Conservation (phyloP, 1,284 basidiomycete genomes). For the Microstroma glucosiphilum region DNA sequence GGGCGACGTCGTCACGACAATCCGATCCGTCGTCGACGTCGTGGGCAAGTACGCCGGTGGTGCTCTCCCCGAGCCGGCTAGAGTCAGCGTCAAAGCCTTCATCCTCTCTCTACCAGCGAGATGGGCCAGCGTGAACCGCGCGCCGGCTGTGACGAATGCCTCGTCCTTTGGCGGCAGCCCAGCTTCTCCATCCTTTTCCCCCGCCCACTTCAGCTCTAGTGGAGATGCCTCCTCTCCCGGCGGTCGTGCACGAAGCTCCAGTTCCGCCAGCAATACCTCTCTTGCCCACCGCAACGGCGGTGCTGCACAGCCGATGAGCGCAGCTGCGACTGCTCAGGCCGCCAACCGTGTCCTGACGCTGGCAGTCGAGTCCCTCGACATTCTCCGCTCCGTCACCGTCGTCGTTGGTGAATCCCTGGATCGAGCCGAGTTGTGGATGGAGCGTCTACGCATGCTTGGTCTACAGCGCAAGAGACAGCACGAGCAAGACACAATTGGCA, state of each 20-base stretch:
- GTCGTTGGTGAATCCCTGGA: slow-evolving; percentile 83
- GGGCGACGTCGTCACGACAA: slow-evolving; percentile 73
- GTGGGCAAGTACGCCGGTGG: slow-evolving; percentile 77
- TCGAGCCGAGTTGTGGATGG: slow-evolving; percentile 72
- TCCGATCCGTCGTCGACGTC: slow-evolving; percentile 80
- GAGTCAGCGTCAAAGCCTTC: slow-evolving; percentile 68
- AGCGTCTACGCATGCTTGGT: slow-evolving; percentile 38
- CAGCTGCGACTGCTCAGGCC: slow-evolving; percentile 55
- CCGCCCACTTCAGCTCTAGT: slow-evolving; percentile 23
- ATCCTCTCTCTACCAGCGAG: slow-evolving; percentile 73
- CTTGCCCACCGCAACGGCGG: slow-evolving; percentile 9
- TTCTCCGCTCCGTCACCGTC: slow-evolving; percentile 76
- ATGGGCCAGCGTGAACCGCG: slow-evolving; percentile 58
- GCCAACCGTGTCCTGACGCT: slow-evolving; percentile 75
- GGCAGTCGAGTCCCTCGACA: slow-evolving; percentile 82
- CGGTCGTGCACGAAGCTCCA: slow-evolving; percentile 12
- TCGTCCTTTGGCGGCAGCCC: slow-evolving; percentile 37
- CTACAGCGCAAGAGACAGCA: slow-evolving; percentile 39
- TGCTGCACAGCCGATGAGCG: slow-evolving; percentile 23
- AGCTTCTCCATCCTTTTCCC: slow-evolving; percentile 36
- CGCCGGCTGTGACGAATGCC: slow-evolving; percentile 14
- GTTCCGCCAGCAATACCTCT: background rate
- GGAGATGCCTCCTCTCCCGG: slow-evolving; percentile 18
- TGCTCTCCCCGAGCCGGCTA: slow-evolving; percentile 75
- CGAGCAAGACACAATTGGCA: slow-evolving; percentile 21